These are phyloP conservation scores for Leucaena leucocephala DNA, from an alignment of 306 rosid species.

Conservation along the genomic window DNA sequence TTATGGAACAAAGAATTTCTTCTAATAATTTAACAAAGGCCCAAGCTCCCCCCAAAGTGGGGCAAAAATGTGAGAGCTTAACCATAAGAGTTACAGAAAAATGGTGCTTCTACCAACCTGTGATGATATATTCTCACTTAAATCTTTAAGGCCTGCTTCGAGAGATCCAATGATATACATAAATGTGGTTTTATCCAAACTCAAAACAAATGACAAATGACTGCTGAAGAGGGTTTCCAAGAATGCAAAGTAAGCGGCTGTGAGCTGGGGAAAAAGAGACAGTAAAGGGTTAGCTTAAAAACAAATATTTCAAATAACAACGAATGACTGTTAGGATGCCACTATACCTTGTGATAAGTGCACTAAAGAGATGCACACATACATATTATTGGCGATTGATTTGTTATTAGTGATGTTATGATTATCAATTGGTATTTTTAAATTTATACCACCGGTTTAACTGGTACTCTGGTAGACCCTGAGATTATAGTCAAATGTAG, in stretches of 20 bases:
- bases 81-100: not conserved
- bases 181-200: conserved; percentile 67
- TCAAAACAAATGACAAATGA: conserved; percentile 68
- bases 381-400: not conserved
- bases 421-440: not conserved
- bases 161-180: conserved; percentile 76
- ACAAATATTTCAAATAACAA: not conserved
- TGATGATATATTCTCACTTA: conserved; percentile 73
- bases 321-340: not conserved
- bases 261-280: conserved; percentile 59
- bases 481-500: too few relatives aligned
- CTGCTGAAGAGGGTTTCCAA: conserved; percentile 73
- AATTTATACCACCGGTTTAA: too few relatives aligned
- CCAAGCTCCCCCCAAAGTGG: not conserved
- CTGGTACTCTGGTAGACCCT: too few relatives aligned
- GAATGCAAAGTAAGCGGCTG: conserved; percentile 78
- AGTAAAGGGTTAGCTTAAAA: not conserved
- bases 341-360: not conserved
- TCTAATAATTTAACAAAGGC: not conserved
- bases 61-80: not conserved
- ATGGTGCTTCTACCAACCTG: conserved; percentile 57
- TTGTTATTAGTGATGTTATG: not conserved
- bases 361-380: not conserved
- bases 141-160: conserved; percentile 90
- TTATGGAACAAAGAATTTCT: not conserved